phyloP scores from a whole-genome alignment of 352 stramenopile genomes.

The Pythium sp. region DNA sequence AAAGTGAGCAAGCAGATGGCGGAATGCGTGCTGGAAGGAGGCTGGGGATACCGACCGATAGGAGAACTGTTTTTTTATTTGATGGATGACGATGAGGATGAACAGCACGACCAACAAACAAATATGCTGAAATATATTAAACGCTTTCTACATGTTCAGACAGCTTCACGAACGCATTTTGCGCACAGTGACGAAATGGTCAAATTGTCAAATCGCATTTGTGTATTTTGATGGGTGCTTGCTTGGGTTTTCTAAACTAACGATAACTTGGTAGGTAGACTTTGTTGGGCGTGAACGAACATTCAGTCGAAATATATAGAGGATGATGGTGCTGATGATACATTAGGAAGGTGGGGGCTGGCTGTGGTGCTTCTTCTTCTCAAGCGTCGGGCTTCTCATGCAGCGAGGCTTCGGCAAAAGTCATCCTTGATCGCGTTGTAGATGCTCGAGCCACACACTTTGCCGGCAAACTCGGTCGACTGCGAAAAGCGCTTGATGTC shows the following conservation, averaged over 20 bases:
- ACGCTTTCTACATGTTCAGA: constrained; percentile 1
- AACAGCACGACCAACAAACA: not conserved
- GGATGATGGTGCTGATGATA: not conserved
- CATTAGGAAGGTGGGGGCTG: not conserved
- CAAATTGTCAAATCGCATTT: not conserved
- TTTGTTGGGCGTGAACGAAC: not conserved
- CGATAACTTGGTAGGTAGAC: not conserved
- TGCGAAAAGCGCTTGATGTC: constrained; percentile 27
- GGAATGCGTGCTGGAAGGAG: no score
- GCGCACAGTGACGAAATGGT: not conserved
- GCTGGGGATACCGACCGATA: not conserved
- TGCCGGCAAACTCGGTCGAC: constrained; percentile 23
- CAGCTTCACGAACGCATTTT: not conserved
- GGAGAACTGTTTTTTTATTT: constrained; percentile 2
- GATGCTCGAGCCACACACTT: constrained; percentile 36
- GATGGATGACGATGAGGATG: not conserved
- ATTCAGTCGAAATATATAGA: not conserved
- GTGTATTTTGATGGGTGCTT: not conserved
- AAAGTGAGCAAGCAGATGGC: not conserved
- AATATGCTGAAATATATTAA: constrained; percentile 4
- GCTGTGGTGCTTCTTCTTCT: not conserved
- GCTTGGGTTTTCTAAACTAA: not conserved
- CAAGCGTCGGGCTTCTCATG: not conserved
- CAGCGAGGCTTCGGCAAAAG: constrained; percentile 9
- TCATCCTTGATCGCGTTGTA: constrained; percentile 44